Evolutionary conservation across 768 basidiomycete species (phyloP).

Genomic region (Dioszegia aurantiaca): DNA sequence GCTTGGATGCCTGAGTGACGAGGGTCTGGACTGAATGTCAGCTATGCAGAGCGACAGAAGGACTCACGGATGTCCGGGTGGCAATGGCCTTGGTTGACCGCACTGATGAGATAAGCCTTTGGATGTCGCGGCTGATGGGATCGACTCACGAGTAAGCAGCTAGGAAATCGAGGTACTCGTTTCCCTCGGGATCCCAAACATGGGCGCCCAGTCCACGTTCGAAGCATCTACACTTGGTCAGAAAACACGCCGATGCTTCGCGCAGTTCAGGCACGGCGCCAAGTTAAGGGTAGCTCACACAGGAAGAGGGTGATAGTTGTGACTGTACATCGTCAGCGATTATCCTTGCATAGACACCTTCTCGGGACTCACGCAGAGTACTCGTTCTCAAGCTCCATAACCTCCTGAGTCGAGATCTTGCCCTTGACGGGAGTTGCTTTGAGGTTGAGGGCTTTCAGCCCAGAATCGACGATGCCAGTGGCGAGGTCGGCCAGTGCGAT

Average conservation of each 20-base stretch:
- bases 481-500: conserved; percentile 1
- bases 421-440: conserved; percentile 12
- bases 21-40: conserved; percentile 79
- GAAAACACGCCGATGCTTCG: neutral
- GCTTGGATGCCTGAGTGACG: conserved; percentile 75
- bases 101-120: conserved; percentile 56
- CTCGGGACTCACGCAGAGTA: conserved; percentile 49
- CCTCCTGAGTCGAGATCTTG: conserved; percentile 54
- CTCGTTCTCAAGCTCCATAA: conserved; percentile 76
- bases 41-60: neutral
- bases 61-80: conserved; percentile 36
- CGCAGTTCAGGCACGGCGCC: neutral
- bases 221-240: conserved; percentile 60
- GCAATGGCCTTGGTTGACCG: conserved; percentile 74
- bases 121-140: neutral
- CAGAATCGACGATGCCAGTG: neutral
- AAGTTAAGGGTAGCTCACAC: conserved; percentile 54
- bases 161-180: conserved; percentile 95
- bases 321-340: conserved; percentile 51
- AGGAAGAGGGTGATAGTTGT: conserved; percentile 91
- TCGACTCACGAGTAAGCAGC: conserved; percentile 86
- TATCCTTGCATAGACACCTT: too few relatives aligned
- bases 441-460: neutral
- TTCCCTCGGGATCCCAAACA: conserved; percentile 86
- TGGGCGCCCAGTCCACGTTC: conserved; percentile 80